phyloP scores from a whole-genome alignment of 345 rosid species.

The Hypericum perforatum region DNA sequence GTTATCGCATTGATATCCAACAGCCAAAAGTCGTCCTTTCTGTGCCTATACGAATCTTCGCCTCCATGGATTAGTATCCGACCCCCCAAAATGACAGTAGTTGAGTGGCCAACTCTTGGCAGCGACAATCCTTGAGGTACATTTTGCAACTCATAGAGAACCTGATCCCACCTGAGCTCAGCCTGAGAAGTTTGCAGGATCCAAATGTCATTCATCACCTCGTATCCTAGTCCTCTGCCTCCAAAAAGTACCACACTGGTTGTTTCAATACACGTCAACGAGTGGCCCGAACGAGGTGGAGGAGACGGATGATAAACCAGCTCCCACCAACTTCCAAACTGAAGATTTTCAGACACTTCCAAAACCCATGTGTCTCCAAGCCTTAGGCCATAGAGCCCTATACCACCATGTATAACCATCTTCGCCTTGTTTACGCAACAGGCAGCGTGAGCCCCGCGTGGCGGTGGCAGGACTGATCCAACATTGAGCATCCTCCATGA shows the following conservation, averaged over 20 bases:
- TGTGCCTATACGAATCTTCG: conserved; percentile 69
- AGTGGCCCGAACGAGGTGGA: conserved; percentile 87
- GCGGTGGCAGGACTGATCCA: conserved; percentile 48
- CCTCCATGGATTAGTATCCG: conserved; percentile 76
- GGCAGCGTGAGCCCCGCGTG: conserved; percentile 93
- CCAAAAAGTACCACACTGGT: conserved; percentile 59
- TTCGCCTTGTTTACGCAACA: conserved; percentile 51
- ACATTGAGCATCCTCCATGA: conserved; percentile 64
- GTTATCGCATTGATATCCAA: conserved; percentile 48
- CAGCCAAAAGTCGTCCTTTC: conserved; percentile 85
- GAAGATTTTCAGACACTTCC: conserved; percentile 51
- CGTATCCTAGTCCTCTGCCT: conserved; percentile 82
- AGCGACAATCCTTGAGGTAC: conserved; percentile 49
- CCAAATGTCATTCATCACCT: conserved; percentile 83
- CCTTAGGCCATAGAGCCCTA: conserved; percentile 58
- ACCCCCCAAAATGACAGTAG: conserved; percentile 62
- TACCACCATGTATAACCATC: conserved; percentile 87
- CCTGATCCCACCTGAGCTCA: conserved; percentile 48
- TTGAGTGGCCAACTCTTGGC: conserved; percentile 95
- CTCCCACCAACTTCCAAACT: conserved; percentile 56
- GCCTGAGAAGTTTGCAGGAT: conserved; percentile 42
- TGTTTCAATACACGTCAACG: conserved; percentile 59
- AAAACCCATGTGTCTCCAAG: conserved; percentile 80
- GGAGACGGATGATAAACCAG: conserved; percentile 51
- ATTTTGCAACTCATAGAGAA: conserved; percentile 41